phyloP scores from a whole-genome alignment of 2,329 filamentous ascomycete genomes.

The Tolypocladium tundrense region DNA sequence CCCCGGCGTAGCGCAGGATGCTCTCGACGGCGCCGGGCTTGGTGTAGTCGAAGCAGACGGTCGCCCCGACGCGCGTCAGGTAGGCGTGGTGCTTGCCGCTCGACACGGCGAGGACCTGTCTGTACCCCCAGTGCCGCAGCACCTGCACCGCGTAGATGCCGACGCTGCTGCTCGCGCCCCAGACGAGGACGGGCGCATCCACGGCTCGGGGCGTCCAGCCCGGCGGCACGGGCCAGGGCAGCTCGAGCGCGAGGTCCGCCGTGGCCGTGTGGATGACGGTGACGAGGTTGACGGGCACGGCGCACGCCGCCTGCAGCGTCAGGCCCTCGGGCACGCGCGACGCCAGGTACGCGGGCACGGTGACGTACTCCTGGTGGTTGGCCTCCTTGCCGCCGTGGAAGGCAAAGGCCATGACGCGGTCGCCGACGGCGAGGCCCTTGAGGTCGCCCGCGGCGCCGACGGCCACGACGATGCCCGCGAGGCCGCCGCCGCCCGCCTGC shows the following conservation, averaged over 20 bases:
- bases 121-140: constrained; percentile 41
- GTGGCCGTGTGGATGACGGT: constrained; percentile 46
- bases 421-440: constrained; percentile 37
- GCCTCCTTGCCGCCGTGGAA: constrained; percentile 35
- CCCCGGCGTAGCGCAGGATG: constrained; percentile 16
- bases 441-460: constrained; percentile 28
- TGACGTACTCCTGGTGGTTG: constrained; percentile 45
- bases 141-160: constrained; percentile 41
- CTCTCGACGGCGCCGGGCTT: constrained; percentile 23
- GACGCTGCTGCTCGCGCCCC: constrained; percentile 43
- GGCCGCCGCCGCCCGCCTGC: constrained; percentile 38
- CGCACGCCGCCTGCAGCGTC: constrained; percentile 35
- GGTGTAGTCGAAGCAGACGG: constrained; percentile 36
- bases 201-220: constrained; percentile 24
- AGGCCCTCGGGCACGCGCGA: constrained; percentile 32
- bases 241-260: constrained; percentile 37
- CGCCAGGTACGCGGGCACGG: constrained; percentile 37
- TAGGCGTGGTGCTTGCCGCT: constrained; percentile 33
- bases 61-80: constrained; percentile 33
- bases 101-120: constrained; percentile 36
- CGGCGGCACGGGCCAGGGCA: constrained; percentile 46
- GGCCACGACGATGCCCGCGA: constrained; percentile 42
- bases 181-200: constrained; percentile 33
- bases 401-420: constrained; percentile 46
- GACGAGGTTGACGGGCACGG: constrained; percentile 46